Evolutionary conservation across 352 stramenopile species (phyloP).

Genomic region (Lagenidium giganteum): DNA sequence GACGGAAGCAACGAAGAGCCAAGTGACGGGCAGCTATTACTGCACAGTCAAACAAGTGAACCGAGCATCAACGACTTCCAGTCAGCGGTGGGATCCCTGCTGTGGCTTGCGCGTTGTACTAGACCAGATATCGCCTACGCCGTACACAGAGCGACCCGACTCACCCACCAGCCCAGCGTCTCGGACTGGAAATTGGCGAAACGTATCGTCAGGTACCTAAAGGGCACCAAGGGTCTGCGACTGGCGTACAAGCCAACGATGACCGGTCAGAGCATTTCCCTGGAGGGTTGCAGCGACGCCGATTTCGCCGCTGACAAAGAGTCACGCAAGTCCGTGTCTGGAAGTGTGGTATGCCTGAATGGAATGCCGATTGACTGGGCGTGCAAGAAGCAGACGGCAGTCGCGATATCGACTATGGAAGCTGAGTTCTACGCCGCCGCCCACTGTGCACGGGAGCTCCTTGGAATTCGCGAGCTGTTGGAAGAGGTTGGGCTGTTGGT

Average conservation of each 20-base stretch:
- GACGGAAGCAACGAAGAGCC: neutral
- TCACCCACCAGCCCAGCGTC: slow-evolving; percentile 5
- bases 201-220: slow-evolving; percentile 19
- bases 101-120: slow-evolving; percentile 21
- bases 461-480: slow-evolving; percentile 10
- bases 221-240: slow-evolving; percentile 8
- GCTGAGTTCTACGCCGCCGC: slow-evolving; percentile 11
- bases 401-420: slow-evolving; percentile 23
- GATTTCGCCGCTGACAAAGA: slow-evolving; percentile 19
- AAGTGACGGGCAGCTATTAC: too few species aligned
- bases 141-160: slow-evolving; percentile 14
- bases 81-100: slow-evolving; percentile 24
- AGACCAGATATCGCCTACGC: slow-evolving; percentile 14
- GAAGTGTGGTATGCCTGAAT: slow-evolving; percentile 6
- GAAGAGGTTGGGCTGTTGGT: slow-evolving; percentile 2
- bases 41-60: neutral
- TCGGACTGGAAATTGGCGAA: slow-evolving; percentile 14
- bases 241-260: too few species aligned
- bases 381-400: slow-evolving; percentile 21
- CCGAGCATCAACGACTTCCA: slow-evolving; percentile 22
- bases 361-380: slow-evolving; percentile 9
- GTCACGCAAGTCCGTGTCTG: slow-evolving; percentile 17
- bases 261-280: slow-evolving; percentile 1
- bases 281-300: neutral
- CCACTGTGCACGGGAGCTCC: slow-evolving; percentile 1